These are phyloP conservation scores for Tricholomella constricta DNA, from an alignment of 768 basidiomycete genomes.

Conservation along the genomic window DNA sequence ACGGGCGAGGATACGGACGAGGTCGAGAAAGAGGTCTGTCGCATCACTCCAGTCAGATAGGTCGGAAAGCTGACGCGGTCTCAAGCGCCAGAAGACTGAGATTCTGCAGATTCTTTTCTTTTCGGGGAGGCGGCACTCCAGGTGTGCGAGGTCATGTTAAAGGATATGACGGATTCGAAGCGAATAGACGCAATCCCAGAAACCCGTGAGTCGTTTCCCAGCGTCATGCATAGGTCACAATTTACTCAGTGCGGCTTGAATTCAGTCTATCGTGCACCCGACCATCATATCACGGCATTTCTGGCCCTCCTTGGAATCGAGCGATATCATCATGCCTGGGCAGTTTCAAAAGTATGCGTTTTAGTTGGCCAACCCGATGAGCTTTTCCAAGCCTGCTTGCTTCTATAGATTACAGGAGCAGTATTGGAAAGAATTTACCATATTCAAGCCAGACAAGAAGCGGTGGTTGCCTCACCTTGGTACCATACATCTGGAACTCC, in stretches of 20 bases:
- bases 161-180: slow-evolving; percentile 94
- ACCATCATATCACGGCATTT: slow-evolving; percentile 93
- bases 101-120: slow-evolving; percentile 91
- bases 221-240: background rate
- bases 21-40: slow-evolving; percentile 66
- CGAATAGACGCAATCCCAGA: slow-evolving; percentile 81
- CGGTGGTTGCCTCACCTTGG: slow-evolving; percentile 91
- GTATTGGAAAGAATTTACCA: slow-evolving; percentile 77
- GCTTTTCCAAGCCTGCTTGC: background rate
- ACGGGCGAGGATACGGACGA: slow-evolving; percentile 79
- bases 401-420: slow-evolving; percentile 63
- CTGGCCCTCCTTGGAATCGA: slow-evolving; percentile 86
- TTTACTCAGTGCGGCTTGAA: background rate
- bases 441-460: slow-evolving; percentile 90
- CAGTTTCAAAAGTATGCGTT: slow-evolving; percentile 73
- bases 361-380: background rate
- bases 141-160: slow-evolving; percentile 97
- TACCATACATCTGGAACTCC: slow-evolving; percentile 75
- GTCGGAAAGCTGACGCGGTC: slow-evolving; percentile 4
- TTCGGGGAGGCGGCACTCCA: slow-evolving; percentile 94
- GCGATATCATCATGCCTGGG: slow-evolving; percentile 78
- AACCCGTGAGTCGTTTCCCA: slow-evolving; percentile 48
- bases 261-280: slow-evolving; percentile 76
- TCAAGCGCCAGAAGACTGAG: slow-evolving; percentile 87
- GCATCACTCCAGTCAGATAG: background rate